Evolutionary conservation across 164 flowering plant species (phyloP), one percentile per base, ranked within the genome.

Genomic region (Houttuynia cordata): DNA sequence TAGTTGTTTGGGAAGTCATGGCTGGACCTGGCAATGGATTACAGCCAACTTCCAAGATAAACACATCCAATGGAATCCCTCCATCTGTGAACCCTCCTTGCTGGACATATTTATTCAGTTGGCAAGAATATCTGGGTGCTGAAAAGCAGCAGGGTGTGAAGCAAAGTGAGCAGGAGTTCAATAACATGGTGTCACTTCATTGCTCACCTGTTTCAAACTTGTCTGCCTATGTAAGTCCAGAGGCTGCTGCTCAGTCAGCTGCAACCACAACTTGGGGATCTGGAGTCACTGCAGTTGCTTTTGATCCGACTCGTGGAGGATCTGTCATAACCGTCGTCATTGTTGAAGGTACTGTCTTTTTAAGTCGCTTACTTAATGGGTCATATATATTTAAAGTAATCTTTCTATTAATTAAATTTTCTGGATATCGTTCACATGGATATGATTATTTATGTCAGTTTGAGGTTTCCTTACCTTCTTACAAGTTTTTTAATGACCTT

Each of bases 251-350:
- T 61, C 95, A 86, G 62, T 82, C 92, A 68, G 86, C 92, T 37
- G 89, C 96, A 68, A 88, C 97, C 25, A 94, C 99, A 51, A 94
- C 99, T 23, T 94, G 99, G 99, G 99, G 99, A 53, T 91, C 99
- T 75, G 97, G 99, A 41, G 97, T 91, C 51, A 91, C 96, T 66
- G 92, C 96, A 57, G 89, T 94, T 75, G 89, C 99, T 57, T 94
- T 94, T 76, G 99, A 94, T 79, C 99, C 99, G 30, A 88, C 97
- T 66, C 87, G 86, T 59, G 99, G 97, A 58, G 99, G 99, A 67
- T 88, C 99, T 60, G 99, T 91, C 47, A 88, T 94, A 71, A 77
- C 95, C 68, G 89, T 91, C 76, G 96, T 83, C 24, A 94, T 94
- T 57, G 95, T 91, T 75, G 99, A 94, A 64, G 99, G 99, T 91